Evolutionary conservation across 78 protist species (phyloP).

Genomic region (Parvularia atlantis): DNA sequence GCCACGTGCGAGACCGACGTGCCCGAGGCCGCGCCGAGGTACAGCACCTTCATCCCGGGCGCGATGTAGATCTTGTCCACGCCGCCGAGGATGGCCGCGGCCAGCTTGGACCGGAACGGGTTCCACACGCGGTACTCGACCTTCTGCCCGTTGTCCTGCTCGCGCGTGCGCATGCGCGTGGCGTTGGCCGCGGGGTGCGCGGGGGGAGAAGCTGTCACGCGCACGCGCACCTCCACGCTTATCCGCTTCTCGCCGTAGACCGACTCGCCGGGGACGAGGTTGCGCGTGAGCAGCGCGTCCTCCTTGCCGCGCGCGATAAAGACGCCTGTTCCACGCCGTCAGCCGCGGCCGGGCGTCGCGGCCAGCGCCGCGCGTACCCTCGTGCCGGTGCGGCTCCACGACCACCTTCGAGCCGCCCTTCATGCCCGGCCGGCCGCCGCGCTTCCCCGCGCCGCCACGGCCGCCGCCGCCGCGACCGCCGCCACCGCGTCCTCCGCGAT

Average conservation of each 20-base stretch:
- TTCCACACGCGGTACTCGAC: slow-evolving; percentile 99
- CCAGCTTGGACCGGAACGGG: slow-evolving; percentile 99
- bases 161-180: slow-evolving; percentile 9
- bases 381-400: slow-evolving; percentile 86
- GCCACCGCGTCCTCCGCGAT: slow-evolving; percentile 43
- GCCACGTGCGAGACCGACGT: slow-evolving; percentile 99
- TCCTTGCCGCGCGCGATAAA: slow-evolving; percentile 87
- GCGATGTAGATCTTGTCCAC: slow-evolving; percentile 79
- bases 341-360: too few relatives aligned
- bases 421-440: slow-evolving; percentile 51
- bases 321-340: slow-evolving; percentile 52
- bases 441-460: slow-evolving; percentile 2
- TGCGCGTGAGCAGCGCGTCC: slow-evolving; percentile 80
- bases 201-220: not conserved
- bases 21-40: slow-evolving; percentile 99
- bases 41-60: slow-evolving; percentile 98
- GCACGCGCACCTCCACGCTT: slow-evolving; percentile 55
- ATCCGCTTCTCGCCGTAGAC: slow-evolving; percentile 99
- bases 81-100: slow-evolving; percentile 96
- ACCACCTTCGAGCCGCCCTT: slow-evolving; percentile 80
- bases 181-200: not conserved
- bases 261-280: slow-evolving; percentile 90
- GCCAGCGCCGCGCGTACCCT: slow-evolving; percentile 31
- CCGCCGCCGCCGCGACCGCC: slow-evolving; percentile 35
- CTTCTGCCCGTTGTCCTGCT: slow-evolving; percentile 67